These are phyloP conservation scores for Trichoderma sp. DNA, from an alignment of 2,329 filamentous ascomycete genomes.

Conservation along the genomic window DNA sequence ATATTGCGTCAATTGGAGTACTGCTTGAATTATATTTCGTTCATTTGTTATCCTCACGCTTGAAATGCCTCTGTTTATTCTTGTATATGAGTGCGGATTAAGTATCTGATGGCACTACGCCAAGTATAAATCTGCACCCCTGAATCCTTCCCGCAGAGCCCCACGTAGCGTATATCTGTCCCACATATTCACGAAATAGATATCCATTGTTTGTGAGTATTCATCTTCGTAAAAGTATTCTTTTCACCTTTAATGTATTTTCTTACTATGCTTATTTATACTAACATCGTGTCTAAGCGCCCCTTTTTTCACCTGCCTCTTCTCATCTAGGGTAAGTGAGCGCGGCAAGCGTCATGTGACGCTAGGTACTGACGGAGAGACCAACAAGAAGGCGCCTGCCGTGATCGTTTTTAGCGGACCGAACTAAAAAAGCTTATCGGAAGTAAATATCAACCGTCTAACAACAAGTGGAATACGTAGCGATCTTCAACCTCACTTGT, in stretches of 20 bases:
- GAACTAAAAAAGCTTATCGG: constrained; percentile 28
- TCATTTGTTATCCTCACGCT: neutral
- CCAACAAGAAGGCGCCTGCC: constrained; percentile 1
- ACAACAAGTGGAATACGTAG: constrained; percentile 4
- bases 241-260: neutral
- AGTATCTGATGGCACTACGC: neutral
- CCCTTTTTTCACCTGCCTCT: neutral
- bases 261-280: neutral
- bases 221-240: neutral
- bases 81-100: neutral
- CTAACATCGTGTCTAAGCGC: neutral
- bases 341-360: constrained; percentile 16
- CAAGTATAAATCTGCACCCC: neutral
- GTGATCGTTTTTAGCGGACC: constrained; percentile 23
- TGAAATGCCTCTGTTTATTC: neutral
- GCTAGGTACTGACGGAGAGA: constrained; percentile 13
- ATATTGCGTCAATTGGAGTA: constrained; percentile 5
- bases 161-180: neutral
- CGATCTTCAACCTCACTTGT: neutral
- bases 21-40: neutral
- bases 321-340: constrained; percentile 22
- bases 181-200: neutral
- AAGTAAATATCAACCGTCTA: constrained; percentile 10
- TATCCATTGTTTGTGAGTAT: neutral
- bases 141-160: neutral